phyloP scores from a whole-genome alignment of 208 protist genomes.

The Acanthamoeba sp. region DNA sequence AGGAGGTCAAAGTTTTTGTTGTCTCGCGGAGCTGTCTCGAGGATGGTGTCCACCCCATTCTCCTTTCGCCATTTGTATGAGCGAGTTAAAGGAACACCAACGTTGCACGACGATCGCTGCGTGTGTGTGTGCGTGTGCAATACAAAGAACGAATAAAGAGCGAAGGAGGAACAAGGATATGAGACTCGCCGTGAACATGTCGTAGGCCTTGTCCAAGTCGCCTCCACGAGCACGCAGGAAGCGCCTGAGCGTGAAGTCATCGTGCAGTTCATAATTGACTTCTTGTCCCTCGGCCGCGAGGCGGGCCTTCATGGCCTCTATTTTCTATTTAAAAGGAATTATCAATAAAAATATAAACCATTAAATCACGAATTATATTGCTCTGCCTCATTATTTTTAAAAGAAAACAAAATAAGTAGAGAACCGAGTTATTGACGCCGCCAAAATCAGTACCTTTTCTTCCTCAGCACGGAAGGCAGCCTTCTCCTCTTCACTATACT shows the following conservation, averaged over 20 bases:
- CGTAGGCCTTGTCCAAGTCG: conserved; percentile 72
- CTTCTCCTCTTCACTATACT: conserved; percentile 66
- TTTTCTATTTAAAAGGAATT: conserved; percentile 43
- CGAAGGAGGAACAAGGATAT: conserved; percentile 46
- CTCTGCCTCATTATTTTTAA: too few relatives aligned
- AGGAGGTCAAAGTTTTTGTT: conserved; percentile 54
- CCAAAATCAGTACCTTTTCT: neutral
- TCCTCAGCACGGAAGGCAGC: conserved; percentile 47
- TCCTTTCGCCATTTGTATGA: conserved; percentile 48
- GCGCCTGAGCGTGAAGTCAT: conserved; percentile 58
- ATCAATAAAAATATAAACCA: neutral
- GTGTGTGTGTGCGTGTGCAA: too few relatives aligned
- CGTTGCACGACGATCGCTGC: too few relatives aligned
- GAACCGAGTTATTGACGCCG: too few relatives aligned
- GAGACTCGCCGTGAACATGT: conserved; percentile 65
- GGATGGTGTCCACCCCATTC: conserved; percentile 9
- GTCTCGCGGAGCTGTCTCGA: neutral
- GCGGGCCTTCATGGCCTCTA: conserved; percentile 26
- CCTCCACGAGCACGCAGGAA: conserved; percentile 66
- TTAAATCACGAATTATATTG: too few relatives aligned
- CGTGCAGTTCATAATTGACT: conserved; percentile 58
- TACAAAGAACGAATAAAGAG: conserved; percentile 1
- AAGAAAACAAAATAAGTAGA: neutral
- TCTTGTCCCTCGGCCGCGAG: neutral
- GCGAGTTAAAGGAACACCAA: neutral